These are phyloP conservation scores for Anthoceros angustus DNA, from an alignment of 225 moss, liverwort and hornwort species.

Conservation along the genomic window DNA sequence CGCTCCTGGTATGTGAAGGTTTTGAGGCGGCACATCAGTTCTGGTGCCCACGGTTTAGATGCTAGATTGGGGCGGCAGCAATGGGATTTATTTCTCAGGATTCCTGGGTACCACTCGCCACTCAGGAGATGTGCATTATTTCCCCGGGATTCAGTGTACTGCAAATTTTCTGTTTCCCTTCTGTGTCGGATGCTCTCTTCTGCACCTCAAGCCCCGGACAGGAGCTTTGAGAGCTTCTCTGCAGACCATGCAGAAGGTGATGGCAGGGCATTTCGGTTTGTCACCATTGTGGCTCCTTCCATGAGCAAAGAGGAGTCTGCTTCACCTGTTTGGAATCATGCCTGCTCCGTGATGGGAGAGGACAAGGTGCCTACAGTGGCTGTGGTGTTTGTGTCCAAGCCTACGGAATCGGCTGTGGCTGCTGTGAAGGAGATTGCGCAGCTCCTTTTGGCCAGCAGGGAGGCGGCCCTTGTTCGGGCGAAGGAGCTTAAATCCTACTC, in stretches of 20 bases:
- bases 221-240: background rate
- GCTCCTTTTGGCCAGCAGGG: conserved; percentile 10
- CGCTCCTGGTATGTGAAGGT: background rate
- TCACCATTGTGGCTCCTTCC: background rate
- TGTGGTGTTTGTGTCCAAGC: conserved; percentile 33
- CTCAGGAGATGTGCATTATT: background rate
- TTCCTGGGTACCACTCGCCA: background rate
- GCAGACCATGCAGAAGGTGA: background rate
- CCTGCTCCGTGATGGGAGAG: background rate
- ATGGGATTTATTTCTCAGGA: background rate
- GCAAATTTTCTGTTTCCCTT: background rate
- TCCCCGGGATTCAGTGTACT: background rate
- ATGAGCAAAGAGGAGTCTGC: background rate
- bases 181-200: background rate
- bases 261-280: background rate
- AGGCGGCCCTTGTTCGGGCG: background rate
- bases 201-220: background rate
- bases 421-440: conserved; percentile 19
- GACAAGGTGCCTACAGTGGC: conserved; percentile 17
- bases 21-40: background rate
- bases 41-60: background rate
- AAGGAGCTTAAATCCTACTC: background rate
- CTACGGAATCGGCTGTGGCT: conserved; percentile 22
- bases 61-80: background rate
- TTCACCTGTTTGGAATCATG: background rate